phyloP scores from a whole-genome alignment of 2,329 filamentous ascomycete species.

The Penicillium sp. region DNA sequence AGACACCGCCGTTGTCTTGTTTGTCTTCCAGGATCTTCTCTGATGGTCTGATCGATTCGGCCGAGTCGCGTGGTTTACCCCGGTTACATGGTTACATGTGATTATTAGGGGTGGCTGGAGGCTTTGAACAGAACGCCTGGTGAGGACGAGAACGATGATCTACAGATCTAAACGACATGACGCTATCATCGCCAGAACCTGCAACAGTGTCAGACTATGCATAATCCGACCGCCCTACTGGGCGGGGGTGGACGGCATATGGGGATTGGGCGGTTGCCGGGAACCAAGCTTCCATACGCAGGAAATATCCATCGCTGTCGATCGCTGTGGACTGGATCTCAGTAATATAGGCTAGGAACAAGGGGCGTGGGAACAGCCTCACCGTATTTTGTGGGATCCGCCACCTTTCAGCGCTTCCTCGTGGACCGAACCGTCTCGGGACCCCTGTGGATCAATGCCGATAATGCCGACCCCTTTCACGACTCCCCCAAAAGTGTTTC shows the following conservation, averaged over 20 bases:
- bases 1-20: slow-evolving; percentile 8
- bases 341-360: neutral
- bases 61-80: neutral
- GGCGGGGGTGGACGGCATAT: slow-evolving; percentile 4
- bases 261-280: neutral
- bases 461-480: slow-evolving; percentile 15
- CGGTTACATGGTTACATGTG: neutral
- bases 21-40: neutral
- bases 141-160: neutral
- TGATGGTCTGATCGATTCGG: slow-evolving; percentile 5
- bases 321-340: neutral
- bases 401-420: slow-evolving; percentile 4
- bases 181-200: neutral
- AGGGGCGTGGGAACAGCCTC: slow-evolving; percentile 13
- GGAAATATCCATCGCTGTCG: neutral
- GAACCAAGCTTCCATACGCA: slow-evolving; percentile 10
- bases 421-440: slow-evolving; percentile 20
- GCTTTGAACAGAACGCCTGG: neutral
- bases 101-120: neutral
- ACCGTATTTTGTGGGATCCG: slow-evolving; percentile 23
- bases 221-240: slow-evolving; percentile 9
- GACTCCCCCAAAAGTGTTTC: neutral
- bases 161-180: neutral
- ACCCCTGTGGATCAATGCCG: slow-evolving; percentile 1
- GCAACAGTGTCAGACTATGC: neutral